Evolutionary conservation across 495 filamentous ascomycete species (phyloP), one percentile per base, ranked within the genome.

Genomic region (Tuber indicum): DNA sequence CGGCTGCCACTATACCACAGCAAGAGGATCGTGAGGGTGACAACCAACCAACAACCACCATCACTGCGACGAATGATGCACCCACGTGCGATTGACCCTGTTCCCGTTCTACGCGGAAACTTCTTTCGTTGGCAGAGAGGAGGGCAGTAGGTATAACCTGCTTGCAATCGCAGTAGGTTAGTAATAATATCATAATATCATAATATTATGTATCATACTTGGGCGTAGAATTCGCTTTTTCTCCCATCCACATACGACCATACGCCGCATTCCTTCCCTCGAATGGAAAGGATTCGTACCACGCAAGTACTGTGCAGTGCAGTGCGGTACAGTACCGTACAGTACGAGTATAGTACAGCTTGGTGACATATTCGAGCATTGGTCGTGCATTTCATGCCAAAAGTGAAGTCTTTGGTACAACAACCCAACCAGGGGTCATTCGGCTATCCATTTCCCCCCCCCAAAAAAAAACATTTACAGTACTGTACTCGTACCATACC

Each of bases 21-120:
- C 32, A 32, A 12, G 8, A 58, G 58, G 4, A 36, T 12, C 9
- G 4, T 66, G 12, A 17, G 26, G 26, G 3, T 47, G 45, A 19
- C 45, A 16, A 19, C 45, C 45, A 47, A 41, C 39, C 45, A 6
- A 52, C 45, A 6, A 52, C 47, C 47, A 23, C 7, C 21, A 23
- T 2, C 47, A 52, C 47, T 2, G 26, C 58, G 26, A 36, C 58
- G 58, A 66, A 66, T 66, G 58, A 66, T 36, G 10, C 26, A 36
- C n/a, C 58, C 58, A 66, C 58, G 58, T 66, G 58, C 58, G 12
- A 62, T 62, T 62, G 52, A 62, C 52, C 52, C 52, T 26, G 58
- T 36, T 66, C 26, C 58, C 58, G 36, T 32, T 32, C 26, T 32
- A 36, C 26, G 58, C 58, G 26, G n/a, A 66, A 66, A 3, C 12